These are phyloP conservation scores for Aspergillus conjunctus DNA, from an alignment of 495 filamentous ascomycete genomes.

Conservation along the genomic window DNA sequence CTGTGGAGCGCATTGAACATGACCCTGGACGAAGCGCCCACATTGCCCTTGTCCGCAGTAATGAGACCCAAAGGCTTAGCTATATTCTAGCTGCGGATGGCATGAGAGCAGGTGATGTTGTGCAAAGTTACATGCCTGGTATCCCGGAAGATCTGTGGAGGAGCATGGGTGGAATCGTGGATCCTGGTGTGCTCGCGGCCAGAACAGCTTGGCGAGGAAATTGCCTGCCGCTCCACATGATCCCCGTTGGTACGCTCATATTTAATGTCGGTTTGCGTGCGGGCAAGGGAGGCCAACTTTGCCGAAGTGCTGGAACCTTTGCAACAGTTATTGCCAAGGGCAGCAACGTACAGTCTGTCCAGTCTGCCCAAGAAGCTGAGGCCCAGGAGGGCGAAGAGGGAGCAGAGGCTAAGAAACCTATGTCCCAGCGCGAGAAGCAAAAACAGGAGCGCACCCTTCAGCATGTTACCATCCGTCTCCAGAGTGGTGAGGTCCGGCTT, in stretches of 20 bases:
- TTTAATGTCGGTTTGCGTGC: constrained; percentile 82
- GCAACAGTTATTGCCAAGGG: constrained; percentile 86
- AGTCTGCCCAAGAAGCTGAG: constrained; percentile 22
- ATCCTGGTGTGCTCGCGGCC: constrained; percentile 92
- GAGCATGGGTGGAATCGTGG: constrained; percentile 86
- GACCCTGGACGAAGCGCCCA: constrained; percentile 92
- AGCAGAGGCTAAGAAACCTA: constrained; percentile 29
- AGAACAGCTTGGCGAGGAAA: constrained; percentile 95
- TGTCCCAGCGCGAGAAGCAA: constrained; percentile 44
- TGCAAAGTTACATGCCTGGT: constrained; percentile 87
- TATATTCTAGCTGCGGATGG: constrained; percentile 95
- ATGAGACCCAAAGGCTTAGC: constrained; percentile 59
- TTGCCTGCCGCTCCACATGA: constrained; percentile 90
- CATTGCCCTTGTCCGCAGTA: constrained; percentile 76
- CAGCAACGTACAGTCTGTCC: constrained; percentile 55
- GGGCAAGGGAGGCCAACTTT: constrained; percentile 79
- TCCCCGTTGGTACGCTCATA: constrained; percentile 86
- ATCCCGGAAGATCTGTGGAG: constrained; percentile 82
- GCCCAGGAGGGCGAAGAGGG: constrained; percentile 26
- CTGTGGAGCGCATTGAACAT: constrained; percentile 92
- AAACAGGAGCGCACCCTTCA: constrained; percentile 58
- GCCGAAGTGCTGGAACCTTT: constrained; percentile 89
- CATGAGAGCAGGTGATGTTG: constrained; percentile 85
- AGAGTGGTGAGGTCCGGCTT: constrained; percentile 87
- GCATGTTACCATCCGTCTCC: constrained; percentile 77